Evolutionary conservation across 495 filamentous ascomycete genomes (phyloP), one percentile per base, ranked within the genome.

Genomic region (Xylaria bambusicola): DNA sequence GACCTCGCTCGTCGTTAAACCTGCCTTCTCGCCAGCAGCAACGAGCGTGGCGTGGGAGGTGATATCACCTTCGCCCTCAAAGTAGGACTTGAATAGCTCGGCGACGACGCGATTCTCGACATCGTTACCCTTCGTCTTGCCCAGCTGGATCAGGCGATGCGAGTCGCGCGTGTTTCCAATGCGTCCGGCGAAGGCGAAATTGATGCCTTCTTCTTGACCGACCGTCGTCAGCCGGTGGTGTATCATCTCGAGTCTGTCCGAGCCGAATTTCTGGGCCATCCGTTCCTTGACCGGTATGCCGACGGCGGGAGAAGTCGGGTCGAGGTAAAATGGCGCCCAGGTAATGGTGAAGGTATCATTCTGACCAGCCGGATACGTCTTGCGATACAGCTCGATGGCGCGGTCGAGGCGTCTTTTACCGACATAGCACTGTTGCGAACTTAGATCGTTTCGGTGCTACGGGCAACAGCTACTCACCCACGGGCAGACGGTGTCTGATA

Each of bases 271-370:
- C 57, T 70, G 53, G 2, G 45, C 20, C 62, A 68, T 65, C 40
- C 65, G 65, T 57, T 66, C 61, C 8, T 24, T 56, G 18, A 68
- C 23, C 3, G 67, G 67, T 0, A 72, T 36, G 17, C 64, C 66
- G 9, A 59, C 58, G 35, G 71, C 72, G 0, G 88, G 81, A 0
- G 82, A 76, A 23, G 79, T 69, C 0, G 89, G 86, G 66, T 90
- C 86, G 42, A 94, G 81, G 68, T 92, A 91, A 77, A 85, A 94
- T 0, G 90, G 85, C 41, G 80, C 74, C 89, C 88, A 93, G 56
- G 76, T 81, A 0, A 86, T 79, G 15, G 75, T 79, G 76, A 92
- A 92, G 31, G 78, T 88, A 68, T 92, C 88, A 44, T 73, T 64
- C 6, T 74, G 71, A 20, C 77, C 76, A 6, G 67, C 69, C 0